Conservation (phyloP, 2,329 filamentous ascomycete genomes). For the Fusarium nematophilum region DNA sequence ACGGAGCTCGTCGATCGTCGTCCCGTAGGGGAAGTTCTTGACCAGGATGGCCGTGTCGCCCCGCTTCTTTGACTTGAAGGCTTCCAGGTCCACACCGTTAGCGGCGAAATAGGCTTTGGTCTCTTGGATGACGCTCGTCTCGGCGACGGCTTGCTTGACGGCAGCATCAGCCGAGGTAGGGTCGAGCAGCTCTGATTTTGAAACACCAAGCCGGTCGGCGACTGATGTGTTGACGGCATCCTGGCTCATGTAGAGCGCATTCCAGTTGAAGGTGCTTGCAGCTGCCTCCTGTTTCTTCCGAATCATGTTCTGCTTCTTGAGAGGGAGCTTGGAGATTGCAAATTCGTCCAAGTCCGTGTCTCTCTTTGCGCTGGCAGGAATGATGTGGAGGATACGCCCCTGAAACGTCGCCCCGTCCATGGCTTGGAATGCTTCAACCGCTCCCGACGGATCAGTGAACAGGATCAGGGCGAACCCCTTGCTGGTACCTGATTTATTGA, state of each 20-base stretch:
- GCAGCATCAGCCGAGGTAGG: conserved; percentile 95
- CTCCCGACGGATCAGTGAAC: conserved; percentile 77
- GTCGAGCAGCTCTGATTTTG: conserved; percentile 91
- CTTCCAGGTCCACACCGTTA: conserved; percentile 90
- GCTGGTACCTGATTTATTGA: conserved; percentile 76
- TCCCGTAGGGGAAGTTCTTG: conserved; percentile 93
- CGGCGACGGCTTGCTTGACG: conserved; percentile 95
- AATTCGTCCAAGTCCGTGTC: conserved; percentile 88
- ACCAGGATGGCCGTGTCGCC: conserved; percentile 90
- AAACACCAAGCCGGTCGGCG: conserved; percentile 85
- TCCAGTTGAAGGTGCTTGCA: conserved; percentile 91
- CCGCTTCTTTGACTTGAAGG: conserved; percentile 86
- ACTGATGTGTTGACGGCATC: conserved; percentile 94
- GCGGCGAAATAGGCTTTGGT: conserved; percentile 90
- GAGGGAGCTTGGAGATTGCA: conserved; percentile 86
- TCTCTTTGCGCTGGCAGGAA: conserved; percentile 85
- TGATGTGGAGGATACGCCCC: conserved; percentile 89
- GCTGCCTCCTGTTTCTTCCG: conserved; percentile 85
- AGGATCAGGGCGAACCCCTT: conserved; percentile 94
- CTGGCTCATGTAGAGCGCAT: conserved; percentile 98
- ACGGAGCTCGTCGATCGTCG: conserved; percentile 80
- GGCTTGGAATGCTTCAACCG: conserved; percentile 80
- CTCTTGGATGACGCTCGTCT: conserved; percentile 96
- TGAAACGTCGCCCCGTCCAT: conserved; percentile 91
- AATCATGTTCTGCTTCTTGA: conserved; percentile 94